Evolutionary conservation across 2,329 filamentous ascomycete species (phyloP).

Genomic region (Alternaria metachromatica): DNA sequence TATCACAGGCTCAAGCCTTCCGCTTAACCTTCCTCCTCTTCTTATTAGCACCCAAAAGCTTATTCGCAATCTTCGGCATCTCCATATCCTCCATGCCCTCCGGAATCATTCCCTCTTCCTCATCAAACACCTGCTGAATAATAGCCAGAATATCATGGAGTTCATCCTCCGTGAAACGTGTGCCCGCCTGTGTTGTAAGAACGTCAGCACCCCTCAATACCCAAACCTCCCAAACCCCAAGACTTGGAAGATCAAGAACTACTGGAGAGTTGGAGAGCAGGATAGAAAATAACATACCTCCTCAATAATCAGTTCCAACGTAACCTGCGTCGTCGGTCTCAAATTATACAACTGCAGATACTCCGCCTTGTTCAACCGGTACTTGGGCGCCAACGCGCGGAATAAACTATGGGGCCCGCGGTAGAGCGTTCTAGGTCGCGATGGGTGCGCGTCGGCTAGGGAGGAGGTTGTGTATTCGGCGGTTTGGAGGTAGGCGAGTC

Average conservation of each 20-base stretch:
- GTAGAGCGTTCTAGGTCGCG: constrained; percentile 44
- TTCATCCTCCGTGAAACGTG: constrained; percentile 40
- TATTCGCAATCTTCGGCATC: constrained; percentile 38
- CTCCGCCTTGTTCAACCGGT: constrained; percentile 46
- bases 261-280: too few species aligned
- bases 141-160: constrained; percentile 37
- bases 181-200: constrained; percentile 27
- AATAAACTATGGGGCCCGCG: constrained; percentile 41
- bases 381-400: constrained; percentile 38
- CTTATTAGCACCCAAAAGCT: constrained; percentile 37
- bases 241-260: too few species aligned
- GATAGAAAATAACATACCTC: constrained; percentile 22
- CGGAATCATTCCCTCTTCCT: constrained; percentile 38
- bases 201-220: not conserved
- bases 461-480: constrained; percentile 30
- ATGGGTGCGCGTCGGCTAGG: constrained; percentile 24
- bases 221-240: too few species aligned
- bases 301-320: constrained; percentile 45
- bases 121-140: constrained; percentile 38
- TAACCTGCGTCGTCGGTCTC: constrained; percentile 37
- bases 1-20: not conserved
- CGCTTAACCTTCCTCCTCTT: constrained; percentile 28
- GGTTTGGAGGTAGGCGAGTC: constrained; percentile 55
- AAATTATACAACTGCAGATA: constrained; percentile 49
- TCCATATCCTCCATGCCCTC: constrained; percentile 33